phyloP scores from a whole-genome alignment of 352 stramenopile genomes.

The Peronosclerospora sorghi region DNA sequence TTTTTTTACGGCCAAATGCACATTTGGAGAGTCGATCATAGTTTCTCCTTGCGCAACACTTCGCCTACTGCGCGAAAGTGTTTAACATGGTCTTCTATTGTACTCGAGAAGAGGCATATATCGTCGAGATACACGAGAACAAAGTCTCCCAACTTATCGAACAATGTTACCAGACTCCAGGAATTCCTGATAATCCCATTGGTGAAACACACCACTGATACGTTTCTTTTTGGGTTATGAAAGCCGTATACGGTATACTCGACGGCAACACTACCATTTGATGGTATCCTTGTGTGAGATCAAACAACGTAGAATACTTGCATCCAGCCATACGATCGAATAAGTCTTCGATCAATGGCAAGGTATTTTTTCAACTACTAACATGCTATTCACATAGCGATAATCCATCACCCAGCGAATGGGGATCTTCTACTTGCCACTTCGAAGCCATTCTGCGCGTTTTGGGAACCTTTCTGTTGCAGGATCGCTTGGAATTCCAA shows the following conservation, averaged over 20 bases:
- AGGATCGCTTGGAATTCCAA: slow-evolving; percentile 12
- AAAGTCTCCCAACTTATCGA: background rate
- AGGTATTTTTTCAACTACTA: background rate
- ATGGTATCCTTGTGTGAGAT: background rate
- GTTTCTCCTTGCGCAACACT: background rate
- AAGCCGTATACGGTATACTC: background rate
- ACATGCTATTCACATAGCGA: background rate
- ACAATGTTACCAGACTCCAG: background rate
- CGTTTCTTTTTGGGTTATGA: background rate
- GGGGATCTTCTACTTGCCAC: slow-evolving; percentile 1
- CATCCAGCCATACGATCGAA: background rate
- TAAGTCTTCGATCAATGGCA: background rate
- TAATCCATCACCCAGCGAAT: slow-evolving; percentile 1
- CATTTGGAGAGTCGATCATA: background rate
- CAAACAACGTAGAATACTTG: background rate
- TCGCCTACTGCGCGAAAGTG: background rate
- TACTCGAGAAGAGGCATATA: slow-evolving; percentile 3
- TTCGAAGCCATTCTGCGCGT: slow-evolving; percentile 8
- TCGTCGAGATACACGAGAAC: slow-evolving; percentile 3
- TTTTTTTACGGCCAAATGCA: background rate
- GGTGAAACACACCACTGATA: slow-evolving; percentile 3
- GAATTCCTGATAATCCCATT: slow-evolving; percentile 1
- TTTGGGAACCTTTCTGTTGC: background rate
- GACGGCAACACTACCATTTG: background rate
- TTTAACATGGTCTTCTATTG: background rate